phyloP scores from a whole-genome alignment of 768 basidiomycete species.

The Leccinellum albellum region DNA sequence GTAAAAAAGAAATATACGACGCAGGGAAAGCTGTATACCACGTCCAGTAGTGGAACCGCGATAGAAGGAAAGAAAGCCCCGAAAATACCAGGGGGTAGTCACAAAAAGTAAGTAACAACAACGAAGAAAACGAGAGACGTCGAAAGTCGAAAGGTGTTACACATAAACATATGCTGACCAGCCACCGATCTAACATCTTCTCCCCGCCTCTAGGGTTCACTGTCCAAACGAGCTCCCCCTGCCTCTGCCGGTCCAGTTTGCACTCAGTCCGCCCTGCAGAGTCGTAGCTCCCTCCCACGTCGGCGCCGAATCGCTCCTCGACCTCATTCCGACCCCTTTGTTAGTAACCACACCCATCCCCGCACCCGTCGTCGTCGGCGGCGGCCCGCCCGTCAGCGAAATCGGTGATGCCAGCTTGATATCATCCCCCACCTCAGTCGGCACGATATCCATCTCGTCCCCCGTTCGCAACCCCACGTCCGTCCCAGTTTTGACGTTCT shows the following conservation, averaged over 20 bases:
- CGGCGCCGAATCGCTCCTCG: slow-evolving; percentile 24
- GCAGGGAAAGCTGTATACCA: neutral
- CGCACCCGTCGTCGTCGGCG: slow-evolving; percentile 12
- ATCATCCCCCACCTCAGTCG: slow-evolving; percentile 9
- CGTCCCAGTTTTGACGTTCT: neutral
- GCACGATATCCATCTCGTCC: slow-evolving; percentile 26
- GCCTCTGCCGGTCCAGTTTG: slow-evolving; percentile 27
- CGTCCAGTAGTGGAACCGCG: neutral
- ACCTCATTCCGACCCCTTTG: slow-evolving; percentile 21
- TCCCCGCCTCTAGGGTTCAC: slow-evolving; percentile 8
- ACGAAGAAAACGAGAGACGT: slow-evolving; percentile 19
- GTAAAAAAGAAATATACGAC: neutral
- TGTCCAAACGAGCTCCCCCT: slow-evolving; percentile 27
- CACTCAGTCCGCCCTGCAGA: slow-evolving; percentile 22
- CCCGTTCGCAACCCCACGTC: slow-evolving; percentile 9
- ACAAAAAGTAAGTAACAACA: neutral
- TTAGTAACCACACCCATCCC: slow-evolving; percentile 12
- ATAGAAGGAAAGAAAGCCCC: neutral
- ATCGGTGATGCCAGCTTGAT: slow-evolving; percentile 21
- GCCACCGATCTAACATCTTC: neutral
- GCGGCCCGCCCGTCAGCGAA: slow-evolving; percentile 14
- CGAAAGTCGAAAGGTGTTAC: slow-evolving; percentile 18
- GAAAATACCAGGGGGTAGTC: neutral
- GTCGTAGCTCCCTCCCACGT: slow-evolving; percentile 19
- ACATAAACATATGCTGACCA: neutral